phyloP scores from a whole-genome alignment of 768 basidiomycete species.

The Lenzites betulinus region DNA sequence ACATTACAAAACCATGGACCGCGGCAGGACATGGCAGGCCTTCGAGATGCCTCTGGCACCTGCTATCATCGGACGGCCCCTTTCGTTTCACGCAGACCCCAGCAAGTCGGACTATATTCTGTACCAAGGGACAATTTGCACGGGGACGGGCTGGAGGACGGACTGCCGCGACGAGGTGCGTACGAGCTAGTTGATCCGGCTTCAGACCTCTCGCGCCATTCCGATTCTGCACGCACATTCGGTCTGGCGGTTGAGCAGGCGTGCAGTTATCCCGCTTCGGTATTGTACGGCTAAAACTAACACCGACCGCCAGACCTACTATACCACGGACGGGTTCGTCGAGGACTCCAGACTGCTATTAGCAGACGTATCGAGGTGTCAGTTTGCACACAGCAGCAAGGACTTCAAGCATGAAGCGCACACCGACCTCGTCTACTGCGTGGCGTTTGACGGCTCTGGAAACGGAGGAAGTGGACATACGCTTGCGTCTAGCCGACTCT shows the following conservation, averaged over 20 bases:
- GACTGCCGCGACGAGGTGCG: conserved; percentile 75
- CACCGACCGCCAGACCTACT: conserved; percentile 65
- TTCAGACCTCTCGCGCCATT: too few relatives aligned
- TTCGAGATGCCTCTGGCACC: conserved; percentile 71
- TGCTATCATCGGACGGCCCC: conserved; percentile 58
- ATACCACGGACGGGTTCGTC: conserved; percentile 83
- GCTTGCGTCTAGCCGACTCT: conserved; percentile 70
- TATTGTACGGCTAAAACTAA: not conserved
- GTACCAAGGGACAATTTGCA: conserved; percentile 75
- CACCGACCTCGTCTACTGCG: conserved; percentile 81
- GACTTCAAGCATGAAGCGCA: conserved; percentile 82
- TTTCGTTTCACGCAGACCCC: conserved; percentile 86
- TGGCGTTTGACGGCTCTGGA: conserved; percentile 73
- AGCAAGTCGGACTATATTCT: conserved; percentile 72
- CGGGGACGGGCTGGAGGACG: conserved; percentile 47
- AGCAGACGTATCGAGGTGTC: conserved; percentile 72
- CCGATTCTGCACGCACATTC: too few relatives aligned
- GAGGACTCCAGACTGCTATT: conserved; percentile 61
- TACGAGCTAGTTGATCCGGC: conserved; percentile 3
- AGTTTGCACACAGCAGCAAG: conserved; percentile 85
- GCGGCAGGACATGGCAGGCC: conserved; percentile 83
- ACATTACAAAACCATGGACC: conserved; percentile 88
- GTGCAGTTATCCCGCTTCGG: not conserved
- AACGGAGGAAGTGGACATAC: conserved; percentile 41
- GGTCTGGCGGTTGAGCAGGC: too few relatives aligned